Percentiles rank a stretch among this genome's conserved stretches.
These are phyloP conservation scores for Yarrowia sp. DNA, from an alignment of 805 yeast species.

Conservation along the genomic window DNA sequence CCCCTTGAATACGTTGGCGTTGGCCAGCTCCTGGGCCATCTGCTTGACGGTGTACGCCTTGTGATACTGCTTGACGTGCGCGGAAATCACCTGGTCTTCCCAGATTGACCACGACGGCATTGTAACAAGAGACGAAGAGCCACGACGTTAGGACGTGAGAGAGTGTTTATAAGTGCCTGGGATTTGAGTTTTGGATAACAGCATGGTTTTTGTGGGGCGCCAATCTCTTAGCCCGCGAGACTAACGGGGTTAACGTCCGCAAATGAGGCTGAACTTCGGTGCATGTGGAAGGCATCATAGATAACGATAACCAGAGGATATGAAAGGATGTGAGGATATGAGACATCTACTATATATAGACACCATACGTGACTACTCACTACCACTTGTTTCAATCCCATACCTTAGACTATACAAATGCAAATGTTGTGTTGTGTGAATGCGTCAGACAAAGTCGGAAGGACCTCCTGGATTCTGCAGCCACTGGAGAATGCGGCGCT, in stretches of 20 bases:
- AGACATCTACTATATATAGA: too few relatives aligned
- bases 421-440: not conserved
- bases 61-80: conserved; percentile 18
- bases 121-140: not conserved
- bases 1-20: not conserved
- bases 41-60: conserved; percentile 9
- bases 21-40: conserved; percentile 23
- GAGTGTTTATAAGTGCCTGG: not conserved
- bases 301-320: too few relatives aligned
- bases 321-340: too few relatives aligned
- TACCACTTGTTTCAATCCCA: not conserved
- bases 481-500: conserved; percentile 20
- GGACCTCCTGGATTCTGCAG: conserved; percentile 6
- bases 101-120: conserved; percentile 11
- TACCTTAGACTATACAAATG: conserved; percentile 6
- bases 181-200: conserved; percentile 10
- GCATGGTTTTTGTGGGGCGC: not conserved
- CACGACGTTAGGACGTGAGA: not conserved
- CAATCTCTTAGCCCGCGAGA: not conserved
- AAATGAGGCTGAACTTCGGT: not conserved
- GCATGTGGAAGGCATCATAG: not conserved
- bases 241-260: not conserved
- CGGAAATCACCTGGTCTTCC: conserved; percentile 21
- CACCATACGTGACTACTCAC: too few relatives aligned
- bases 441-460: not conserved